Conservation (phyloP, 495 filamentous ascomycete genomes). For the Lasiosphaeria miniovina region DNA sequence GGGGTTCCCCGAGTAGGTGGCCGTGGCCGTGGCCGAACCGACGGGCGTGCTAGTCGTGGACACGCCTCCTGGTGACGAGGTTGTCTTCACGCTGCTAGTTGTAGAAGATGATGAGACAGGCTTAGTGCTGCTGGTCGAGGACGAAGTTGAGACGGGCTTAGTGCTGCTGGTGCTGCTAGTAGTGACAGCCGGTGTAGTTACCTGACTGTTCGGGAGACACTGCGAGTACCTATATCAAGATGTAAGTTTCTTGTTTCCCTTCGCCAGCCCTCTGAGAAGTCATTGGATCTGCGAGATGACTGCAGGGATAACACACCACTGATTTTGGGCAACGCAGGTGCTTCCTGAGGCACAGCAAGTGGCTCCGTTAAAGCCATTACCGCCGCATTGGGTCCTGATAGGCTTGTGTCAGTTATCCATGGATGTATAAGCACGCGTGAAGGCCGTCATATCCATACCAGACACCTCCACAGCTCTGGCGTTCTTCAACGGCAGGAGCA, state of each 20-base stretch:
- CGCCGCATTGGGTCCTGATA: slow-evolving; percentile 49
- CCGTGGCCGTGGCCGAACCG: slow-evolving; percentile 22
- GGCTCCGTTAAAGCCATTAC: slow-evolving; percentile 43
- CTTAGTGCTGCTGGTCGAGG: slow-evolving; percentile 14
- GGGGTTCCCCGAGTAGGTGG: slow-evolving; percentile 49
- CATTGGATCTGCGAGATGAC: too few relatives aligned
- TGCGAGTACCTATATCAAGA: slow-evolving; percentile 37
- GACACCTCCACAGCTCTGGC: slow-evolving; percentile 32
- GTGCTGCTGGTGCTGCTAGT: slow-evolving; percentile 17
- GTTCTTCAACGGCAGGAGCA: slow-evolving; percentile 41
- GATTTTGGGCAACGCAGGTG: slow-evolving; percentile 41
- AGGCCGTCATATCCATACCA: slow-evolving; percentile 27
- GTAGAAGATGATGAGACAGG: background rate
- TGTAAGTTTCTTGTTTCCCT: too few relatives aligned
- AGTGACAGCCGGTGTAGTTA: slow-evolving; percentile 19
- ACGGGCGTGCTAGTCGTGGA: slow-evolving; percentile 1
- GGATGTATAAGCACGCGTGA: too few relatives aligned
- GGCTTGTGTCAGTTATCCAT: slow-evolving; percentile 3
- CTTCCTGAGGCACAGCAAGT: slow-evolving; percentile 47
- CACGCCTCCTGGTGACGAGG: too few relatives aligned
- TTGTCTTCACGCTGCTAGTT: slow-evolving; percentile 2
- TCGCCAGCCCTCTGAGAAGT: too few relatives aligned
- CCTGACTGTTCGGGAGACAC: slow-evolving; percentile 37
- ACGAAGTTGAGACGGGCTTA: slow-evolving; percentile 3
- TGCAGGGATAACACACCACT: slow-evolving; percentile 19